These are phyloP conservation scores for Hericium coralloides DNA, from an alignment of 768 basidiomycete species.

Conservation along the genomic window DNA sequence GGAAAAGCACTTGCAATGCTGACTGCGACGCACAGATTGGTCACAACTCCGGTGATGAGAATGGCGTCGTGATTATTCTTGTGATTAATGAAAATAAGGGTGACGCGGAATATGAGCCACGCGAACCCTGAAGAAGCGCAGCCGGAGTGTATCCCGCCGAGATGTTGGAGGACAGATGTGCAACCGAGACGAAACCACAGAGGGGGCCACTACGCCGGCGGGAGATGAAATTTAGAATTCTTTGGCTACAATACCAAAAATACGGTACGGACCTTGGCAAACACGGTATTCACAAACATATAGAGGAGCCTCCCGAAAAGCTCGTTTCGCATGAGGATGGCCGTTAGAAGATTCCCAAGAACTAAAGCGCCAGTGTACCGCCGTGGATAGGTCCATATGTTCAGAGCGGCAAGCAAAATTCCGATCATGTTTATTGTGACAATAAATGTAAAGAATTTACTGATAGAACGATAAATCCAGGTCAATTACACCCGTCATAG, in stretches of 20 bases:
- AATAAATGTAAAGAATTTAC: slow-evolving; percentile 28
- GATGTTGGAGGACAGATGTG: slow-evolving; percentile 38
- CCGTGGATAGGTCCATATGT: slow-evolving; percentile 27
- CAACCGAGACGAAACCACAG: slow-evolving; percentile 30
- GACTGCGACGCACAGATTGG: slow-evolving; percentile 45
- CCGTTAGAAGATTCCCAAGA: slow-evolving; percentile 31
- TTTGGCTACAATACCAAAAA: not conserved
- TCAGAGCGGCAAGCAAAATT: slow-evolving; percentile 23
- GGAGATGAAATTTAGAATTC: not conserved
- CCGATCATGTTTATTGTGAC: slow-evolving; percentile 24
- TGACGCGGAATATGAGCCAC: slow-evolving; percentile 60
- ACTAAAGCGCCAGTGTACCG: slow-evolving; percentile 28
- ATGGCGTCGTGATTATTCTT: slow-evolving; percentile 45
- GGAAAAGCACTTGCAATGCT: slow-evolving; percentile 63
- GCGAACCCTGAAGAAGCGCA: slow-evolving; percentile 62
- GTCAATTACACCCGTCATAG: not conserved
- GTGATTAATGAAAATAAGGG: slow-evolving; percentile 43
- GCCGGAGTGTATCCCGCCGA: slow-evolving; percentile 74
- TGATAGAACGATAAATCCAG: slow-evolving; percentile 5
- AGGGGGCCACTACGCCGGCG: slow-evolving; percentile 27
- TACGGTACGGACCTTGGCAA: slow-evolving; percentile 25
- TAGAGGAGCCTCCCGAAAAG: slow-evolving; percentile 32
- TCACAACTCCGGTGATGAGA: slow-evolving; percentile 52
- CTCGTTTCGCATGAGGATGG: slow-evolving; percentile 36
- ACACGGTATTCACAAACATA: slow-evolving; percentile 25